Evolutionary conservation across 345 rosid species (phyloP).

Genomic region (Durio zibethinus): DNA sequence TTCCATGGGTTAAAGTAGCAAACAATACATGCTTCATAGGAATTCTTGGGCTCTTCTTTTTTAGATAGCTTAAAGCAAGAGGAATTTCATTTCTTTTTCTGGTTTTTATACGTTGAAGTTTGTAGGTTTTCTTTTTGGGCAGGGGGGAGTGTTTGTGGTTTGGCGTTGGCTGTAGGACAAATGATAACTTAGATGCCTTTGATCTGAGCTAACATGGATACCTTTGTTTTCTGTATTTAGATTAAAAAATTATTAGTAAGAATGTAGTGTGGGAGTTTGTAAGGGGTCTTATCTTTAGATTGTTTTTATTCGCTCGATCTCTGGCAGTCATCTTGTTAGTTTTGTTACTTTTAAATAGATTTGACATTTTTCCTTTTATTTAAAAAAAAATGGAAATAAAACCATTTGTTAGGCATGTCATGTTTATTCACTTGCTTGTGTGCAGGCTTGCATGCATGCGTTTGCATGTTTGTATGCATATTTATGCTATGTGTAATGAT

Average conservation of each 20-base stretch:
- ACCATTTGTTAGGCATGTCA: neutral
- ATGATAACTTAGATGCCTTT: neutral
- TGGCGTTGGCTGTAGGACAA: neutral
- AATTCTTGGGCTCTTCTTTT: neutral
- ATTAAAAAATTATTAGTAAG: neutral
- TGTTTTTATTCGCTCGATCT: neutral
- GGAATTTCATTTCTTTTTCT: neutral
- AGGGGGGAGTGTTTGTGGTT: neutral
- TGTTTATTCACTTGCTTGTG: neutral
- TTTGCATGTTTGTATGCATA: slow-evolving; percentile 3
- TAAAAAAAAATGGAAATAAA: neutral
- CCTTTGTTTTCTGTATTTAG: neutral
- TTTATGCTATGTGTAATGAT: neutral
- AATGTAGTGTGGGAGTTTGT: neutral
- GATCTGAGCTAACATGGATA: neutral
- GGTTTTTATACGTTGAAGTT: neutral
- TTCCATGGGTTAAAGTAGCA: slow-evolving; percentile 2
- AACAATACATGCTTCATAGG: slow-evolving; percentile 9
- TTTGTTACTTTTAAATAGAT: neutral
- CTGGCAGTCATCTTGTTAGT: neutral
- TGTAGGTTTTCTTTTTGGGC: neutral
- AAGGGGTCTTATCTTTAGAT: neutral
- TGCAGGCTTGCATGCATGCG: neutral
- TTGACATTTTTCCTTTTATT: neutral
- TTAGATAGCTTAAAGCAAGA: neutral